Conservation (phyloP, 768 basidiomycete genomes). For the Phanerochaete carnosa region DNA sequence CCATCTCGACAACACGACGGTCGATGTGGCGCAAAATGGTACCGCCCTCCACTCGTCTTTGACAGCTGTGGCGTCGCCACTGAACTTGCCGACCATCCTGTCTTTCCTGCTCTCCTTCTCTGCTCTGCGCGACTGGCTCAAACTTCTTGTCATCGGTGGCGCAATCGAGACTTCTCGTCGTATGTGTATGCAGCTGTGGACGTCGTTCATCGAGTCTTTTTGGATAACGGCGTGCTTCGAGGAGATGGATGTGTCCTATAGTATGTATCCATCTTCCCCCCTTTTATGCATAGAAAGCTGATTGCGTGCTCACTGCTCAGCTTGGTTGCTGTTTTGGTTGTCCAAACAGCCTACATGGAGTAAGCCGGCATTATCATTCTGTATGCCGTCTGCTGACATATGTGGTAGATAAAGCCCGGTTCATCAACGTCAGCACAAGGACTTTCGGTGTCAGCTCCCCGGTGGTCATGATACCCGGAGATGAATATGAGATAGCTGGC, state of each 20-base stretch:
- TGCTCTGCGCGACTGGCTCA: constrained; percentile 60
- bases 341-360: constrained; percentile 60
- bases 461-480: constrained; percentile 24
- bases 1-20: constrained; percentile 13
- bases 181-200: constrained; percentile 39
- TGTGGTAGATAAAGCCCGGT: constrained; percentile 36
- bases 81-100: constrained; percentile 28
- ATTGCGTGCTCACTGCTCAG: constrained; percentile 29
- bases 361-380: constrained; percentile 24
- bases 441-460: constrained; percentile 34
- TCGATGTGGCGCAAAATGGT: not conserved
- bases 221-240: constrained; percentile 63
- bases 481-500: constrained; percentile 7
- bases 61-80: constrained; percentile 4
- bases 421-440: constrained; percentile 48
- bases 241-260: constrained; percentile 52
- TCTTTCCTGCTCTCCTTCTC: constrained; percentile 48
- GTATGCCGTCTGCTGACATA: not conserved
- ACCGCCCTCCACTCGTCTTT: constrained; percentile 15
- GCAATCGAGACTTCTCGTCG: constrained; percentile 58
- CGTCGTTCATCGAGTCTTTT: constrained; percentile 44
- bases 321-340: constrained; percentile 73
- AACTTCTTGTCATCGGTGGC: constrained; percentile 61
- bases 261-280: constrained; percentile 34
- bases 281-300: constrained; percentile 5